These are phyloP conservation scores for Populus trichocarpa DNA, from an alignment of 441 rosid genomes.

Conservation along the genomic window DNA sequence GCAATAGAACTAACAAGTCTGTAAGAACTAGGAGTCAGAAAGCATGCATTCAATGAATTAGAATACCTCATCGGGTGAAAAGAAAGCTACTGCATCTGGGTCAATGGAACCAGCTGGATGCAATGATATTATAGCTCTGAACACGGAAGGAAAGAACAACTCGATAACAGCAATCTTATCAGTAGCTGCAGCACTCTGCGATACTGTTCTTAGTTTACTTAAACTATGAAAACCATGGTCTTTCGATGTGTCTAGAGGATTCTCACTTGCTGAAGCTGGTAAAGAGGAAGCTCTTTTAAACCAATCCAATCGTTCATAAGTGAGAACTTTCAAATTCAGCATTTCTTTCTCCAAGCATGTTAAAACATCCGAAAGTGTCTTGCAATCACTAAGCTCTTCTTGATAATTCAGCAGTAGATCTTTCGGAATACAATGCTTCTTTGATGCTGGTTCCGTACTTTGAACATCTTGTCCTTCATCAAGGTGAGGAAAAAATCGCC, in stretches of 20 bases:
- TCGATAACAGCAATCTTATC: slow-evolving; percentile 80
- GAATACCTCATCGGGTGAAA: slow-evolving; percentile 93
- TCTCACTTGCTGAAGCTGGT: slow-evolving; percentile 60
- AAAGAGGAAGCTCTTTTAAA: slow-evolving; percentile 72
- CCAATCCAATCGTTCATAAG: slow-evolving; percentile 83
- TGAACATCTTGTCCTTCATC: slow-evolving; percentile 45
- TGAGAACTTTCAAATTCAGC: slow-evolving; percentile 57
- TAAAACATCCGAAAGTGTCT: slow-evolving; percentile 69
- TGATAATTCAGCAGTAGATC: slow-evolving; percentile 26
- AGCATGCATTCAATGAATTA: slow-evolving; percentile 1
- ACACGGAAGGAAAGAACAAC: slow-evolving; percentile 62
- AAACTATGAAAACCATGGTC: slow-evolving; percentile 57
- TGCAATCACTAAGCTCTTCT: slow-evolving; percentile 50
- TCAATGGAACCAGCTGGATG: slow-evolving; percentile 90
- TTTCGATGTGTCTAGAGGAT: slow-evolving; percentile 49
- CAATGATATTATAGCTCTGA: slow-evolving; percentile 80
- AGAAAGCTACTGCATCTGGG: slow-evolving; percentile 93
- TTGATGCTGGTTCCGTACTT: slow-evolving; percentile 40
- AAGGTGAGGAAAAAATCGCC: slow-evolving; percentile 74
- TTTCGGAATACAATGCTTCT: slow-evolving; percentile 47
- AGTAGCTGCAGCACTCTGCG: slow-evolving; percentile 36
- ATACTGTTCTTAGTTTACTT: slow-evolving; percentile 52
- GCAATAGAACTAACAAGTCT: neutral
- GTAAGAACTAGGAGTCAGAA: slow-evolving; percentile 5
- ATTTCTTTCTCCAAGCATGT: slow-evolving; percentile 56